A percentile compares a stretch with the other conserved stretches of the same genome.
Conservation (phyloP, 768 basidiomycete species). For the Auricularia sp. region DNA sequence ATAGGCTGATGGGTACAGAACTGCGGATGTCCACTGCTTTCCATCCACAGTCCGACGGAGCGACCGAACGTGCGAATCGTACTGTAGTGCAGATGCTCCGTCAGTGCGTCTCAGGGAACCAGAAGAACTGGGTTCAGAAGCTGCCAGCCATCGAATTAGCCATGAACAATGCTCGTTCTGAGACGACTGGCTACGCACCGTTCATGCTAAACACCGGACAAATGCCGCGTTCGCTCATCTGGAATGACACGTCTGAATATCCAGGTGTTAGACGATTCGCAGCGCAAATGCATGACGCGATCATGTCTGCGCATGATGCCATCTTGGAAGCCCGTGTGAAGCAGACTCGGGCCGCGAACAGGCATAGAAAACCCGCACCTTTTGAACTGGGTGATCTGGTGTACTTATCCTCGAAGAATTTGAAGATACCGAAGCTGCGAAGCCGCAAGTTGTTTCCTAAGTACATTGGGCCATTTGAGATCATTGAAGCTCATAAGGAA, state of each 20-base stretch:
- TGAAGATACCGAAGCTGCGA: conserved; percentile 17
- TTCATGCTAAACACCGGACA: conserved; percentile 13
- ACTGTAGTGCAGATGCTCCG: conserved; percentile 10
- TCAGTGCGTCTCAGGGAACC: conserved; percentile 7
- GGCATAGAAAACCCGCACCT: conserved; percentile 7
- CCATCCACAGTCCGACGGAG: conserved; percentile 34
- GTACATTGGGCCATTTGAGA: conserved; percentile 17
- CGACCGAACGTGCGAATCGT: conserved; percentile 25
- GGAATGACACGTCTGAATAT: conserved; percentile 6
- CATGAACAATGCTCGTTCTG: conserved; percentile 11
- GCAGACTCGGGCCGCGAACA: conserved; percentile 23
- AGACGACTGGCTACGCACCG: conserved; percentile 11
- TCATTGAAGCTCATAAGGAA: conserved; percentile 6
- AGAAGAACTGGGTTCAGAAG: conserved; percentile 10
- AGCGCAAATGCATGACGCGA: conserved; percentile 15
- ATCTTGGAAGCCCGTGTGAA: conserved; percentile 23
- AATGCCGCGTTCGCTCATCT: conserved; percentile 7
- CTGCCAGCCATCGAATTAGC: conserved; percentile 14
- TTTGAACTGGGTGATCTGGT: conserved; percentile 19
- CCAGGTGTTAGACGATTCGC: conserved; percentile 23
- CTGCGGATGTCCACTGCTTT: conserved; percentile 29
- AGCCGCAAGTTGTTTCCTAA: conserved; percentile 20
- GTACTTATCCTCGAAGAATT: conserved; percentile 19
- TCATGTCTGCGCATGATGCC: conserved; percentile 23
- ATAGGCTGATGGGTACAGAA: conserved; percentile 20